phyloP scores from a whole-genome alignment of 306 rosid species.

The Cyamopsis tetragonoloba region DNA sequence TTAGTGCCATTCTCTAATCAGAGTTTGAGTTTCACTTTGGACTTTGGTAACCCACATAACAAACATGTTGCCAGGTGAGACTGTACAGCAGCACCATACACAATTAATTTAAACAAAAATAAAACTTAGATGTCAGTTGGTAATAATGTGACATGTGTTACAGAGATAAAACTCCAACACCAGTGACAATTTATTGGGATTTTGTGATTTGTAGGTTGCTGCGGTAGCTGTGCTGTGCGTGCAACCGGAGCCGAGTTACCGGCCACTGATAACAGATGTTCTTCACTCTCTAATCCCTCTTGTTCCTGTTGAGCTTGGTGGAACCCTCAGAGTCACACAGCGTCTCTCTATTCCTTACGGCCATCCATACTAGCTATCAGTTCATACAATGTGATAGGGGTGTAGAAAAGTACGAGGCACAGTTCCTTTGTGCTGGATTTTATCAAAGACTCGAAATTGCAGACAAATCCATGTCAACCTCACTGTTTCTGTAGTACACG shows the following conservation, averaged over 20 bases:
- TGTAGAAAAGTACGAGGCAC: too few relatives aligned
- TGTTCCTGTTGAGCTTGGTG: constrained; percentile 81
- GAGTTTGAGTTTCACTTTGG: too few relatives aligned
- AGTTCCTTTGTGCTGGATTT: too few relatives aligned
- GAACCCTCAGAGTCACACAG: constrained; percentile 56
- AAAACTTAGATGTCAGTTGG: too few relatives aligned
- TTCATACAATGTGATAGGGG: too few relatives aligned
- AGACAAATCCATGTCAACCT: neutral
- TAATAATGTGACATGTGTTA: too few relatives aligned
- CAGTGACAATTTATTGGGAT: neutral
- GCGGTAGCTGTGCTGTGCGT: constrained; percentile 96
- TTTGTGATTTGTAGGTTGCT: constrained; percentile 56
- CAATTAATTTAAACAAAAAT: too few relatives aligned
- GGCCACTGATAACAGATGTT: constrained; percentile 83
- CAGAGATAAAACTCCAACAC: too few relatives aligned
- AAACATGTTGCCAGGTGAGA: too few relatives aligned
- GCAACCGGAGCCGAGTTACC: constrained; percentile 92
- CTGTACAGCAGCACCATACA: too few relatives aligned
- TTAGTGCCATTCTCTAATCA: too few relatives aligned
- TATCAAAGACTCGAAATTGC: neutral
- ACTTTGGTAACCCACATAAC: too few relatives aligned
- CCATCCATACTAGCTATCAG: neutral
- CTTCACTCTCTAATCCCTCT: constrained; percentile 90
- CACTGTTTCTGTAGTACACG: neutral
- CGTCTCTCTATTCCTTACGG: neutral